Base-by-base conservation (phyloP, 106 monocot species). In the Dendrobium nobile region DNA sequence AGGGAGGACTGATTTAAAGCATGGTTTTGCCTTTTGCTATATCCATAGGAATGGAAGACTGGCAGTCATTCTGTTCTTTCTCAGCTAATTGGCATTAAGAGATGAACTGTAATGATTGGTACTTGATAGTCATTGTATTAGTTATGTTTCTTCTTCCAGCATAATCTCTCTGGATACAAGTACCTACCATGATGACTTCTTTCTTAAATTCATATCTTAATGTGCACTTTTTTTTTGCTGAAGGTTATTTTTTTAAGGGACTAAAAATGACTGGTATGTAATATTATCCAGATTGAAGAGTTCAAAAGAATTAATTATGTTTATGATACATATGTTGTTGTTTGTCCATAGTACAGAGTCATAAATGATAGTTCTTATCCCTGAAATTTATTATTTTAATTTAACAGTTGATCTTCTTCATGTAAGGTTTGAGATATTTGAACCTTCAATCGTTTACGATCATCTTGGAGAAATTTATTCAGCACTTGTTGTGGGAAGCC, bases 391-490 rank as follows among this genome's bases (percentile, higher is more conserved):
- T 77, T 47, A 67, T 68, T 78, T n/a, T 24, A 1, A 47, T 73
- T 58, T 42, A 77, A 7, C 54, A 72, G 72, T 37, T 74, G 41
- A 18, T 44, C 42, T 74, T 20, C 18, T 44, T 19, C 47, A 31
- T 40, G 44, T 67, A 70, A 98, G 97, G 94, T 94, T 94, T 89
- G 91, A 88, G 65, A 89, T 98, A 79, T 89, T 98, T 54, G 73
- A 94, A 76, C 97, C 97, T 77, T 86, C 89, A 78, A 83, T 94
- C 79, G 97, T 94, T 17, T 98, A 94, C 83, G 97, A 98, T 55
- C 92, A 98, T 85, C 84, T 98, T 82, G 97, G 97, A 59, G 97
- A 94, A 89, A 98, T 98, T 72, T 92, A 81, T 82, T 76, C 97
- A 45, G 88, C 97, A 77, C 92, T 98, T 64, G 81, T 91, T n/a